A percentile compares a stretch with the other conserved stretches of the same genome.
Evolutionary conservation across 139 green algal genomes (phyloP).

Genomic region (Tetradesmus lagerheimii): DNA sequence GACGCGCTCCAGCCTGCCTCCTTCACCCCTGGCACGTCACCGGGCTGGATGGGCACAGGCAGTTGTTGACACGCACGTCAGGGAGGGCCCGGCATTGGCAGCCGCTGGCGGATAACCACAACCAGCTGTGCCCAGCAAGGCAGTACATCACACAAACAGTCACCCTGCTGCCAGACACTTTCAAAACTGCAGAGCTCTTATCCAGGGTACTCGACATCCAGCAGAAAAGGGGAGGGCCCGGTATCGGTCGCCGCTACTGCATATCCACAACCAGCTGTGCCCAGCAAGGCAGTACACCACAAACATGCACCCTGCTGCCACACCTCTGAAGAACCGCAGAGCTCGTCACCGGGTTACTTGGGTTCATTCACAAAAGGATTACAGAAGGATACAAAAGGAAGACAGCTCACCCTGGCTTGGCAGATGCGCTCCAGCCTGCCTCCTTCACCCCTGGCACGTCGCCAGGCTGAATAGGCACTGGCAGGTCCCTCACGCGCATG

Average conservation of each 20-base stretch:
- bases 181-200: no score
- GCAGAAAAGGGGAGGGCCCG: no score
- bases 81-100: no score
- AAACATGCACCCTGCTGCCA: no score
- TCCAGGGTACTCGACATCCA: no score
- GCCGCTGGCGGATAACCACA: background rate
- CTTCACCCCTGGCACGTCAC: slow-evolving; percentile 81
- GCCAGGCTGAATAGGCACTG: slow-evolving; percentile 47
- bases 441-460: slow-evolving; percentile 87
- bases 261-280: no score
- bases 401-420: background rate
- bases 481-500: background rate
- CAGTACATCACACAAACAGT: background rate
- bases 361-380: no score
- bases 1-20: slow-evolving; percentile 84
- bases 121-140: background rate
- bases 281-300: no score
- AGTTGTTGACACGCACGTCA: background rate
- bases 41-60: slow-evolving; percentile 46
- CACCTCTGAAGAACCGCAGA: no score
- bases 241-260: background rate
- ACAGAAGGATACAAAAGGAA: no score
- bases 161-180: no score
- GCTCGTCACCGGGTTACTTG: no score
- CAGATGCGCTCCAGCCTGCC: slow-evolving; percentile 76